These are phyloP conservation scores for Raffaelea albimanens DNA, from an alignment of 2,329 filamentous ascomycete species.

Conservation along the genomic window DNA sequence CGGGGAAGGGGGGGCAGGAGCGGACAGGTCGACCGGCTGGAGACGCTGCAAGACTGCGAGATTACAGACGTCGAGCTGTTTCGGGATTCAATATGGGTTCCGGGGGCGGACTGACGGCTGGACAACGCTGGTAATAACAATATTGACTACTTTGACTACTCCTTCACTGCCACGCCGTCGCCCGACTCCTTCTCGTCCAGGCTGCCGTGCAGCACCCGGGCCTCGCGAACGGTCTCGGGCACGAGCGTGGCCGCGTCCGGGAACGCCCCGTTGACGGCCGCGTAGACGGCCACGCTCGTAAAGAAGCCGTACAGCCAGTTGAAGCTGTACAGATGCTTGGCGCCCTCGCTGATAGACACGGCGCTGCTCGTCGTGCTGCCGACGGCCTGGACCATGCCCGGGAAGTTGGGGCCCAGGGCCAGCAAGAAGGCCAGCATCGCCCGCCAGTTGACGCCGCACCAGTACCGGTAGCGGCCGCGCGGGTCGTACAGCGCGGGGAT, in stretches of 20 bases:
- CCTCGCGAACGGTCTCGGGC: not conserved
- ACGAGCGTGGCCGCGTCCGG: not conserved
- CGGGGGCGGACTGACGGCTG: too few relatives aligned
- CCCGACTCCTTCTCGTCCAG: too few relatives aligned
- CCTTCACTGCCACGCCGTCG: too few relatives aligned
- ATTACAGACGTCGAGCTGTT: too few relatives aligned
- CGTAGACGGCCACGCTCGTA: conserved; percentile 6
- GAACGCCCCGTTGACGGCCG: conserved; percentile 6
- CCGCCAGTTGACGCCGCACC: conserved; percentile 13
- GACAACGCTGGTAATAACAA: too few relatives aligned
- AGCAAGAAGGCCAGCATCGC: conserved; percentile 5
- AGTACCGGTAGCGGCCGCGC: conserved; percentile 23
- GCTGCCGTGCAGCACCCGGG: not conserved
- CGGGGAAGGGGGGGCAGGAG: too few relatives aligned
- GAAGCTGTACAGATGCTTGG: conserved; percentile 15
- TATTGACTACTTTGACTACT: too few relatives aligned
- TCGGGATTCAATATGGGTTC: too few relatives aligned
- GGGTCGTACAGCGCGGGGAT: conserved; percentile 26
- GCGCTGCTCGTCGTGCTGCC: conserved; percentile 2
- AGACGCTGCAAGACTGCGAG: too few relatives aligned
- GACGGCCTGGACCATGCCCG: conserved; percentile 7
- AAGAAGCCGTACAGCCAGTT: conserved; percentile 15
- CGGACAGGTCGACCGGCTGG: too few relatives aligned
- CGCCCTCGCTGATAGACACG: conserved; percentile 8
- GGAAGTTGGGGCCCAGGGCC: conserved; percentile 6